Evolutionary conservation across 2,329 filamentous ascomycete genomes (phyloP).

Genomic region (Trichothecium roseum): DNA sequence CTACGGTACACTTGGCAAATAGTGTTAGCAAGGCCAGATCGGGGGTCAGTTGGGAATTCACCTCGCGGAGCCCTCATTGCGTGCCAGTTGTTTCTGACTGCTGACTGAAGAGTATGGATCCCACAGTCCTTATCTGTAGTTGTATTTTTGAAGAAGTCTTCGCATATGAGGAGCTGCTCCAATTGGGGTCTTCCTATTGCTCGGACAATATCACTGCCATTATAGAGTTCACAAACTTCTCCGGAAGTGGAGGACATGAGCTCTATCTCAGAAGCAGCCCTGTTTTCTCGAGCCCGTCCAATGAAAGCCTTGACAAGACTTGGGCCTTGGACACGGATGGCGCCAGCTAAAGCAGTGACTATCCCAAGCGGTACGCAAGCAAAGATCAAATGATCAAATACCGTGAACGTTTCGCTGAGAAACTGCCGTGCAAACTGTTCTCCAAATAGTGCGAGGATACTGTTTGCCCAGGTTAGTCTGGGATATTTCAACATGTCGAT

Average conservation of each 20-base stretch:
- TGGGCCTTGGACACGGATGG: slow-evolving; percentile 14
- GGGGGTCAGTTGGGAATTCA: no score
- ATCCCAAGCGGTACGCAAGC: slow-evolving; percentile 19
- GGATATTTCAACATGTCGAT: no score
- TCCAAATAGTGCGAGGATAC: no score
- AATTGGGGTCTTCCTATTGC: slow-evolving; percentile 10
- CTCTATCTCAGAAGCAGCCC: slow-evolving; percentile 12
- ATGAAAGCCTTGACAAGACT: slow-evolving; percentile 12
- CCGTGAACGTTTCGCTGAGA: no score
- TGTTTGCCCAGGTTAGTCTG: no score
- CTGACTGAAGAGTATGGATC: neutral
- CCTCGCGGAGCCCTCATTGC: neutral
- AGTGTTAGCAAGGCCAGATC: no score
- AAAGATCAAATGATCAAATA: no score
- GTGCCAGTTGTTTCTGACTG: neutral
- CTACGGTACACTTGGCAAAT: no score
- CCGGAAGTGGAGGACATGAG: slow-evolving; percentile 17
- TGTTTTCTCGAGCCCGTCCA: slow-evolving; percentile 13
- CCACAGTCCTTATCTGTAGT: neutral
- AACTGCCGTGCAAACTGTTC: no score
- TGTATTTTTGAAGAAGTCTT: neutral
- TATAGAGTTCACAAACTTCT: slow-evolving; percentile 17
- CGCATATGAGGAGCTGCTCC: neutral
- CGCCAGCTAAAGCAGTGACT: slow-evolving; percentile 11
- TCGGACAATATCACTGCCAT: slow-evolving; percentile 6